phyloP scores from a whole-genome alignment of 2,329 filamentous ascomycete species.

The Fusarium marasasianum region DNA sequence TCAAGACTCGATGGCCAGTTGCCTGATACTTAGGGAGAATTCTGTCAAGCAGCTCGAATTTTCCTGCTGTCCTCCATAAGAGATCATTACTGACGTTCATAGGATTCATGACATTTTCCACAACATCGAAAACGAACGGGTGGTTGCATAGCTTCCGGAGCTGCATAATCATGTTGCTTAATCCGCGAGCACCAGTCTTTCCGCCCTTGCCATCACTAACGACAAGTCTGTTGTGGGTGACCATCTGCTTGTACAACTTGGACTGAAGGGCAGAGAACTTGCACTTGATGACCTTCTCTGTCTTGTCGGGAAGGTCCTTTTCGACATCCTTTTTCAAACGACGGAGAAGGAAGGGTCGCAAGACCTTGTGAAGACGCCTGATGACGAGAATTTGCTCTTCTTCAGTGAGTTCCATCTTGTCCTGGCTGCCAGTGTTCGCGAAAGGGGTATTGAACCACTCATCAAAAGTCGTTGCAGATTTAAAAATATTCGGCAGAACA shows the following conservation, averaged over 20 bases:
- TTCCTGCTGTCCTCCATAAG: slow-evolving; percentile 94
- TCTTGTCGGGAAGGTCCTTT: slow-evolving; percentile 98
- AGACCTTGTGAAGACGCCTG: slow-evolving; percentile 95
- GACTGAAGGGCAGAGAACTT: slow-evolving; percentile 95
- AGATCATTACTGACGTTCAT: slow-evolving; percentile 87
- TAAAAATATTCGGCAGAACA: slow-evolving; percentile 97
- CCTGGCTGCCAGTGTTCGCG: slow-evolving; percentile 95
- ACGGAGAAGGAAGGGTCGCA: slow-evolving; percentile 95
- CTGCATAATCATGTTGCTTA: slow-evolving; percentile 99
- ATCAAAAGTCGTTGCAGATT: slow-evolving; percentile 97
- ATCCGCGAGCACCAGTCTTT: slow-evolving; percentile 90
- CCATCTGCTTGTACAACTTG: slow-evolving; percentile 96
- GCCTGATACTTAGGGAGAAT: slow-evolving; percentile 92
- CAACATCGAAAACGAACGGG: slow-evolving; percentile 97
- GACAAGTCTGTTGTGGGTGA: slow-evolving; percentile 92
- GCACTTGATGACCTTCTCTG: slow-evolving; percentile 99
- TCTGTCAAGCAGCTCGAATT: slow-evolving; percentile 94
- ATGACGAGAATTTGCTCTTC: slow-evolving; percentile 99
- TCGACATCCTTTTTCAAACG: slow-evolving; percentile 99
- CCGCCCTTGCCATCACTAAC: slow-evolving; percentile 96
- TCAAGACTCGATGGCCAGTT: slow-evolving; percentile 92
- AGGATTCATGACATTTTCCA: slow-evolving; percentile 98
- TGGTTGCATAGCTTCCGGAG: slow-evolving; percentile 98
- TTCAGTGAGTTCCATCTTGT: slow-evolving; percentile 99
- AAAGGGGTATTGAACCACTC: slow-evolving; percentile 99